Conservation (phyloP, 164 flowering plant genomes). For the Protea cynaroides region DNA sequence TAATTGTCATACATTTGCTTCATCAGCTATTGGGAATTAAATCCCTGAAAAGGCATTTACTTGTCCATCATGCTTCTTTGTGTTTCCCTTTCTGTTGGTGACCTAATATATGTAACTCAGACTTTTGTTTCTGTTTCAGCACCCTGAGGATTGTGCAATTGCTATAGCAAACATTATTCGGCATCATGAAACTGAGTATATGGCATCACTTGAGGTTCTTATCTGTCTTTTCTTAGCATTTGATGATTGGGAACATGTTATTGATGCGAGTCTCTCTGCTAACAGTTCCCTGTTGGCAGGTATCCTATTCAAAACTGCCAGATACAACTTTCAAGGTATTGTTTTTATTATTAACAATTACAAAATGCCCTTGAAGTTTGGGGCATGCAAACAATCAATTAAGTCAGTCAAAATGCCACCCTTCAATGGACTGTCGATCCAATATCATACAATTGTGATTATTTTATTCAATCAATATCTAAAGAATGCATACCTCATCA, state of each 20-base stretch:
- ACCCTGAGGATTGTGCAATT: conserved; percentile 74
- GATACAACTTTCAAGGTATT: conserved; percentile 94
- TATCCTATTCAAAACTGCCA: conserved; percentile 76
- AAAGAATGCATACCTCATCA: no score
- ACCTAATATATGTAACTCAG: conserved; percentile 3
- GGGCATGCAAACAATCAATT: not conserved
- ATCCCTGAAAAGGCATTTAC: not conserved
- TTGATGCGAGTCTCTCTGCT: conserved; percentile 11
- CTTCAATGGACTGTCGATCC: not conserved
- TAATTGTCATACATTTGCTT: no score
- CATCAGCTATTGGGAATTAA: no score
- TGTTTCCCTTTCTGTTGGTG: not conserved
- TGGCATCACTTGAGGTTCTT: conserved; percentile 76
- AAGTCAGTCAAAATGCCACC: not conserved
- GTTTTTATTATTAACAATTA: no score
- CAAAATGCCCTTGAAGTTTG: no score
- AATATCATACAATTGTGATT: not conserved
- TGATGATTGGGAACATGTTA: not conserved
- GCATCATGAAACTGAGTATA: conserved; percentile 88
- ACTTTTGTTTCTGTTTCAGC: conserved; percentile 36
- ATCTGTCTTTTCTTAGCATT: not conserved
- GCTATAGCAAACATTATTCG: conserved; percentile 69
- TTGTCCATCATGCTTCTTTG: not conserved
- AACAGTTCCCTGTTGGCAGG: conserved; percentile 46
- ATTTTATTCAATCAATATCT: not conserved